Evolutionary conservation across 257 asterid genomes (phyloP), one percentile per base, ranked within the genome.

Genomic region (Pogostemon cablin): DNA sequence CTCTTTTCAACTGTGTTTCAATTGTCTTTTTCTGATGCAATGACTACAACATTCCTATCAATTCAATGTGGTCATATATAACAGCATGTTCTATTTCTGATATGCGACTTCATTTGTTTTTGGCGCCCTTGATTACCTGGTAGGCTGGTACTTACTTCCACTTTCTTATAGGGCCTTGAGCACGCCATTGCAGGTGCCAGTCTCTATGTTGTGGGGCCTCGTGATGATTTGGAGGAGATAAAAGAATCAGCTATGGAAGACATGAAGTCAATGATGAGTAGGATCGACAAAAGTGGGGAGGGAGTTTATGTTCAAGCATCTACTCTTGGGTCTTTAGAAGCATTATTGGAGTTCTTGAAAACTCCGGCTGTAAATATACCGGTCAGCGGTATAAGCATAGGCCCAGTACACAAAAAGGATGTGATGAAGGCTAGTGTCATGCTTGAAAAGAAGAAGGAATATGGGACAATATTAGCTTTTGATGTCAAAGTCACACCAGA

Each of bases 231-330:
- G 72, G 98, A 91, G 68, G 90, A 78, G 55, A 80, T 89, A 65
- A 89, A 83, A 70, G 98, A 89, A 75, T 41, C 89, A 78, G 91
- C 96, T 49, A 95, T 95, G 99, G 98, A 86, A 63, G 97, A 95
- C 83, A 90, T 95, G 92, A 88, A 79, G 79, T 88, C 93, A 7
- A 96, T 95, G 76, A 95, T 95, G 99, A 88, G 75, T 84, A 84
- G 97, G 80, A 89, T 95, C 63, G 97, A 89, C 78, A 89, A 81
- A 82, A 89, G 93, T 71, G 99, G 97, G 2, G 97, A 91, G 79
- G 97, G 97, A 39, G 98, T 95, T 56, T 91, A 86, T 77, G 98
- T 95, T 74, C 99, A 91, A 78, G 97, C 99, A 74, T 95, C 99
- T 74, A 91, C 99, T 17, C 97, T 95, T 54, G 96, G 98, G 56